Percentiles rank a stretch among this genome's conserved stretches.
phyloP scores from a whole-genome alignment of 495 filamentous ascomycete species.

The Saxispiralis lemnorum region DNA sequence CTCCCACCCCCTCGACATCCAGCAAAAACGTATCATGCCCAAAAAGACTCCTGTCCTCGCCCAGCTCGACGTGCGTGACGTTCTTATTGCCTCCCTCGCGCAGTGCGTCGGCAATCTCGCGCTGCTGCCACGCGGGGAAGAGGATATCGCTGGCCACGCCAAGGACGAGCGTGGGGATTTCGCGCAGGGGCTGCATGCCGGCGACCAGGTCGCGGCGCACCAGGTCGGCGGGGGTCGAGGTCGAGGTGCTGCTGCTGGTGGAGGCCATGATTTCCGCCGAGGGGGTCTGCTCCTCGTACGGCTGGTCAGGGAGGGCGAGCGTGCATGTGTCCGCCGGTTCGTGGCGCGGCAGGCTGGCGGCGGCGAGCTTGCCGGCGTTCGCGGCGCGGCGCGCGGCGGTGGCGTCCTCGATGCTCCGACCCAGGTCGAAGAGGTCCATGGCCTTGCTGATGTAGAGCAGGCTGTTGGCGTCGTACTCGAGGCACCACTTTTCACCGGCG shows the following conservation, averaged over 20 bases:
- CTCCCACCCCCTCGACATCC: constrained; percentile 81
- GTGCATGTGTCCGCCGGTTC: constrained; percentile 37
- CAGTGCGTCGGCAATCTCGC: constrained; percentile 78
- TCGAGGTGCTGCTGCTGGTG: constrained; percentile 1
- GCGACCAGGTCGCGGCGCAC: constrained; percentile 46
- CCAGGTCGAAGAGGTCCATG: constrained; percentile 96
- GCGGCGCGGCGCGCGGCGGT: constrained; percentile 32
- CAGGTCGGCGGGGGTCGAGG: not conserved
- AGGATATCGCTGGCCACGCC: constrained; percentile 92
- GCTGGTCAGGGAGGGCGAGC: constrained; percentile 65
- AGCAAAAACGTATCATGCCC: constrained; percentile 94
- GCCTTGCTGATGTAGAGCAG: constrained; percentile 94
- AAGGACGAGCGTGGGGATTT: constrained; percentile 66
- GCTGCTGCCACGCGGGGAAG: constrained; percentile 96
- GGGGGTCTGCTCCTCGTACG: constrained; percentile 61
- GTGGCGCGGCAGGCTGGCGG: constrained; percentile 18
- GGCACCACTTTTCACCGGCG: constrained; percentile 93
- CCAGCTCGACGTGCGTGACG: constrained; percentile 77
- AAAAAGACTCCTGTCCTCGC: constrained; percentile 80
- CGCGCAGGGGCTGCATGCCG: constrained; percentile 49
- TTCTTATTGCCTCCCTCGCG: constrained; percentile 53
- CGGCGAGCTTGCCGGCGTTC: constrained; percentile 31
- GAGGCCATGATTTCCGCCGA: constrained; percentile 19
- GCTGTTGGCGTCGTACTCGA: constrained; percentile 96
- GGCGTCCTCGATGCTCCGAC: constrained; percentile 40